phyloP scores from a whole-genome alignment of 495 filamentous ascomycete genomes.

The Lasiosphaeria hispida region DNA sequence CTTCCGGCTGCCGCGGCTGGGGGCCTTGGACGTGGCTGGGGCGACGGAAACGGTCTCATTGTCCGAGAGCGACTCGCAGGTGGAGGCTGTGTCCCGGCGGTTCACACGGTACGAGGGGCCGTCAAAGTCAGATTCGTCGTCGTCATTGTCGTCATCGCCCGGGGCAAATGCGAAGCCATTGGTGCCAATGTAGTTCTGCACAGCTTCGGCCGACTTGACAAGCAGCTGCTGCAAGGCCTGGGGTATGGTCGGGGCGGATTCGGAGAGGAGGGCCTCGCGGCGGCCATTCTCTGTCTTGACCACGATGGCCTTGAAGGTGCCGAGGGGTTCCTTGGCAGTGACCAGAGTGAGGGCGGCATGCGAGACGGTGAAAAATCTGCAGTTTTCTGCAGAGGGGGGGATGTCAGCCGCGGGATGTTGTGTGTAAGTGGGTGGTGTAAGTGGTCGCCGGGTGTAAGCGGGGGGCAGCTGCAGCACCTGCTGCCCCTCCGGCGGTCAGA shows the following conservation, averaged over 20 bases:
- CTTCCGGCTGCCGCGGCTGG: conserved; percentile 5
- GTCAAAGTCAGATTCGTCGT: conserved; percentile 21
- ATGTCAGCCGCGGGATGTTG: neutral
- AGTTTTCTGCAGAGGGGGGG: conserved; percentile 34
- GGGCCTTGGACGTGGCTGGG: conserved; percentile 11
- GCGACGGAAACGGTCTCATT: conserved; percentile 25
- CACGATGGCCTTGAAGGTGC: conserved; percentile 33
- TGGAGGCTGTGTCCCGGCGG: conserved; percentile 24
- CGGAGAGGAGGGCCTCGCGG: conserved; percentile 34
- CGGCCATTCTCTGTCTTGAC: conserved; percentile 26
- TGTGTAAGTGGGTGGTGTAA: conserved; percentile 4
- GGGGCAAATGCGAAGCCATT: conserved; percentile 34
- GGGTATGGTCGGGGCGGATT: conserved; percentile 16
- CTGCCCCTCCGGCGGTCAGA: neutral
- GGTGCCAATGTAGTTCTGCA: conserved; percentile 35
- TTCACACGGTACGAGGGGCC: conserved; percentile 20
- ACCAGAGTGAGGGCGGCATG: conserved; percentile 33
- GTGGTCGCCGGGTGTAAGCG: neutral
- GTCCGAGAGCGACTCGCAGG: conserved; percentile 34
- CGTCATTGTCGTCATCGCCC: conserved; percentile 19
- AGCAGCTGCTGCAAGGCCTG: conserved; percentile 32
- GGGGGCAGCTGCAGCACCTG: neutral
- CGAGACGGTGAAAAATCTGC: conserved; percentile 33
- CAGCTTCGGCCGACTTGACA: conserved; percentile 35
- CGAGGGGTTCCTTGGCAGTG: conserved; percentile 31